Conservation (phyloP, 352 stramenopile genomes). For the Phytophthora quininea region DNA sequence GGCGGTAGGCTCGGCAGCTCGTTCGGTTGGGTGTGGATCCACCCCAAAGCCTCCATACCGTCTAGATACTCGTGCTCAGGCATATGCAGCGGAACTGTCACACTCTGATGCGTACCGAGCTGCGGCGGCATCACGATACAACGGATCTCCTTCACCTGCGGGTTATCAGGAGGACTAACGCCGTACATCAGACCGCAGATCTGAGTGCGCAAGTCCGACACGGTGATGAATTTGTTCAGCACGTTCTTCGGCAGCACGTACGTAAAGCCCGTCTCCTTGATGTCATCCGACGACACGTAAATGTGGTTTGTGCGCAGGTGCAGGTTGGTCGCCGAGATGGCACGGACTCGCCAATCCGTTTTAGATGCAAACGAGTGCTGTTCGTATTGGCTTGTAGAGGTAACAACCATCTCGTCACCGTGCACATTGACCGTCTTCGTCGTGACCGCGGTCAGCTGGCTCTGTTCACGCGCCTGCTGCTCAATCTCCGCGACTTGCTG, state of each 20-base stretch:
- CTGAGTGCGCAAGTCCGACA: constrained; percentile 97
- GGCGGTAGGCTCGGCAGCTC: constrained; percentile 97
- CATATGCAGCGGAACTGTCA: constrained; percentile 97
- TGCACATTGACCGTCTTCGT: constrained; percentile 99
- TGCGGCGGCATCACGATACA: constrained; percentile 99
- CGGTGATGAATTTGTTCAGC: constrained; percentile 99
- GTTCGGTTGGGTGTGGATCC: constrained; percentile 99
- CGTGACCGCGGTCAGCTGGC: constrained; percentile 97
- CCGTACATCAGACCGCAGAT: constrained; percentile 99
- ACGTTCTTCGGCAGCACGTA: constrained; percentile 99
- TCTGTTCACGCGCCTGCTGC: constrained; percentile 98
- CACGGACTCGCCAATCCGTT: constrained; percentile 99
- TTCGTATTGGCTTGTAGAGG: constrained; percentile 99
- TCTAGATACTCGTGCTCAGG: constrained; percentile 97
- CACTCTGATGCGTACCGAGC: constrained; percentile 97
- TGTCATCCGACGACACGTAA: constrained; percentile 99
- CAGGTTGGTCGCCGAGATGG: constrained; percentile 99
- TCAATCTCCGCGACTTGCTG: constrained; percentile 99
- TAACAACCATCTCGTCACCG: constrained; percentile 99
- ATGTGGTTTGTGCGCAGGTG: constrained; percentile 99
- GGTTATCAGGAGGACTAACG: constrained; percentile 97
- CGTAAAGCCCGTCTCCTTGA: constrained; percentile 97
- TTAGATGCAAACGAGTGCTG: constrained; percentile 99
- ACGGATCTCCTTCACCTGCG: constrained; percentile 99
- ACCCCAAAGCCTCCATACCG: constrained; percentile 98